Conservation (phyloP, 208 protist genomes). For the Trichomonas tenax region DNA sequence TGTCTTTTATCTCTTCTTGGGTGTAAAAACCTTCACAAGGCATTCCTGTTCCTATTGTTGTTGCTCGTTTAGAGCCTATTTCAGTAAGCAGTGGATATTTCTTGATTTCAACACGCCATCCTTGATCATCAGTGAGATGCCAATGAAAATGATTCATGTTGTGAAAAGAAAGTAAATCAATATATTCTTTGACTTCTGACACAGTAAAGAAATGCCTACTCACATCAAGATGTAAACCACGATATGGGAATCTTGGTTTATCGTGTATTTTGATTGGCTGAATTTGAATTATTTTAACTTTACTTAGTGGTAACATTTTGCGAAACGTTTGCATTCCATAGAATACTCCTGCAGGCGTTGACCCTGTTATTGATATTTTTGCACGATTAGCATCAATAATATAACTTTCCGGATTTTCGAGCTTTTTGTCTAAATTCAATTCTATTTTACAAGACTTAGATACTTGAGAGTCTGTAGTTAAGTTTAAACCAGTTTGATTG, state of each 20-base stretch:
- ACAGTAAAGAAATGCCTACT: neutral
- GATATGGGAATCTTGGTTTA: neutral
- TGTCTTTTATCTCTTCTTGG: neutral
- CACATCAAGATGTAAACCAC: neutral
- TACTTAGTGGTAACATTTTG: neutral
- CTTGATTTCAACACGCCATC: neutral
- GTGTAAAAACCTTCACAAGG: neutral
- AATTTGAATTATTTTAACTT: neutral
- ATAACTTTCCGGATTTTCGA: too few relatives aligned
- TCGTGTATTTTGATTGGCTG: neutral
- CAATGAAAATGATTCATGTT: slow-evolving; percentile 14
- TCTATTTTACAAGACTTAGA: too few relatives aligned
- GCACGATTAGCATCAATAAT: too few relatives aligned
- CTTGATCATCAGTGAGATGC: slow-evolving; percentile 1
- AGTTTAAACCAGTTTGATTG: too few relatives aligned
- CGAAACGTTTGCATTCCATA: neutral
- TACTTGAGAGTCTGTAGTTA: too few relatives aligned
- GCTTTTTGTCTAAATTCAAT: too few relatives aligned
- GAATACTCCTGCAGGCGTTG: neutral
- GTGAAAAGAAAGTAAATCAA: neutral
- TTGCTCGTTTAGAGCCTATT: neutral
- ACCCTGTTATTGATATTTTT: neutral
- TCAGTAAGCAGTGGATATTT: neutral
- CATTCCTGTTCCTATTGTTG: neutral
- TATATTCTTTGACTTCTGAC: neutral